Base-by-base conservation (phyloP, 208 protist genomes). In the Tritrichomonas foetus region DNA sequence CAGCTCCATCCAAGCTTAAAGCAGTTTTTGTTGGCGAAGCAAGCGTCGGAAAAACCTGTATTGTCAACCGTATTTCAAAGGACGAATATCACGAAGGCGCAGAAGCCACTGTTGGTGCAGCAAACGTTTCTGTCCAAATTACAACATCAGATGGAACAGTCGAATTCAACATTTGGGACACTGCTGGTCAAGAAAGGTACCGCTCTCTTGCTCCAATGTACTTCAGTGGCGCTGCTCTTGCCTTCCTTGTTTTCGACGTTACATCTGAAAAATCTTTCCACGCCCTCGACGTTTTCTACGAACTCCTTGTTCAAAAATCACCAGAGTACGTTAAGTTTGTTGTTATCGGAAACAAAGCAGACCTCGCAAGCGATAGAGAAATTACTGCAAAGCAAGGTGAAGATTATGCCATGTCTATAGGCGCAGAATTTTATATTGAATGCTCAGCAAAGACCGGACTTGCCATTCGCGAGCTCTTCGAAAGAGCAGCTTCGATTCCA, bases 81-180 rank as follows among this genome's bases (percentile, higher is more conserved):
- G 47, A 89, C 27, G 47, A 53, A 1, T 89, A 57, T 49, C 53
- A 22, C 20, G 78, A 89, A 89, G 39, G 39, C 36, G 47, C 27
- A 55, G 78, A 44, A n/a, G 41, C 78, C 33, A 89, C 78, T 44
- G 47, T 89, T 49, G 78, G 78, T 39, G 78, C 78, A 39, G 78
- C 78, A 2, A 57, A 30, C 30, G 3, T 53, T n/a, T 57, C 20
- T 5, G 44, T 89, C 16, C 20, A 20, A 16, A 50, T 89, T 30
- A 57, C 53, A 39, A 89, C 44, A 16, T 25, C 27, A 25, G 47
- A 53, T 30, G 39, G 39, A 89, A 53, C 53, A 33, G 47, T 89
- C n/a, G 78, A 61, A 39, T 89, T 89, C 27, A 89, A 50, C 27
- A 89, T 89, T 14, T 89, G 78, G 78, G 78, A 89, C 30, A 89